phyloP scores from a whole-genome alignment of 345 rosid species.

The Hibiscus tridactylites region DNA sequence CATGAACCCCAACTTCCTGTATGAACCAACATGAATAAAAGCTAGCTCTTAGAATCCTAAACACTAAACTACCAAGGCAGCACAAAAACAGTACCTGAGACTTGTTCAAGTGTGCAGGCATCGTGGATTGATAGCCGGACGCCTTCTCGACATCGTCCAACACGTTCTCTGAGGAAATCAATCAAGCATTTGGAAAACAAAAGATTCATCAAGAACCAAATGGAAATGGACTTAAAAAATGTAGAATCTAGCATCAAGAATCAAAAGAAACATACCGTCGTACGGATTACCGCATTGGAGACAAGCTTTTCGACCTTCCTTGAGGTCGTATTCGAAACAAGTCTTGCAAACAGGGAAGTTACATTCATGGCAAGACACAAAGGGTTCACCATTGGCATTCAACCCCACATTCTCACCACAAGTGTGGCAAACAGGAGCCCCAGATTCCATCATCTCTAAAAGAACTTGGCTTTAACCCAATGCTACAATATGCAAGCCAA shows the following conservation, averaged over 20 bases:
- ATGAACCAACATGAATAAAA: slow-evolving; percentile 13
- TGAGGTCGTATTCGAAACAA: slow-evolving; percentile 73
- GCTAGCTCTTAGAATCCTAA: background rate
- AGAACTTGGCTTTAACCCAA: background rate
- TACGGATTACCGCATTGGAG: slow-evolving; percentile 71
- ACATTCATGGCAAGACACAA: slow-evolving; percentile 81
- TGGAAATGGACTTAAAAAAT: background rate
- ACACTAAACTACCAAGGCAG: too few relatives aligned
- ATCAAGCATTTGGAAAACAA: background rate
- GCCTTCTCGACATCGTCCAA: slow-evolving; percentile 49
- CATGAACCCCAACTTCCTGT: slow-evolving; percentile 81
- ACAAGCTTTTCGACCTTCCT: slow-evolving; percentile 73
- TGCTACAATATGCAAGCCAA: background rate
- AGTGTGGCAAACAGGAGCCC: slow-evolving; percentile 62
- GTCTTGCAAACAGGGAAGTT: slow-evolving; percentile 82
- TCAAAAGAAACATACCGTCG: slow-evolving; percentile 33
- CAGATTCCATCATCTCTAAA: slow-evolving; percentile 69
- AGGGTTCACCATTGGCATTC: slow-evolving; percentile 52
- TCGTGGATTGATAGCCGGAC: slow-evolving; percentile 23
- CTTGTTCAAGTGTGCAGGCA: slow-evolving; percentile 28
- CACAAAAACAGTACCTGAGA: slow-evolving; percentile 37
- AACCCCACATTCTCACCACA: slow-evolving; percentile 74
- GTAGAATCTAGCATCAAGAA: background rate
- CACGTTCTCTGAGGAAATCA: slow-evolving; percentile 39
- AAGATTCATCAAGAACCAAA: background rate